Base-by-base conservation (phyloP, 2,329 filamentous ascomycete genomes). In the Neonectria hederae region DNA sequence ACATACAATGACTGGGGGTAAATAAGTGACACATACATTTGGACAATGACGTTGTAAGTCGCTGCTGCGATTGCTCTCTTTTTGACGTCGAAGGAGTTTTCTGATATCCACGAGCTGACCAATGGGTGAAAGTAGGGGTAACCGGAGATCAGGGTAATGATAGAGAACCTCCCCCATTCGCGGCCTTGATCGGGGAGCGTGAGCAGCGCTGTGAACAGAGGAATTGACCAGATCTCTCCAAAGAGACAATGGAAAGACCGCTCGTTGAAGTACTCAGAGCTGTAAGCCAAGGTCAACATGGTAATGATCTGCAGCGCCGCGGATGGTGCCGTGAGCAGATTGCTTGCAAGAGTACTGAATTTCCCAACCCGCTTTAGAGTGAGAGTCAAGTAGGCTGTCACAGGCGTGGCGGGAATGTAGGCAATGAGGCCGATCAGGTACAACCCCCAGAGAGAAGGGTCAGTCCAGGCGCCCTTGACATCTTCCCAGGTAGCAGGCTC, bases 261-360 rank as follows among this genome's bases (percentile, higher is more conserved):
- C 70, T 87, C 82, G 64, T 87, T 83, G 66, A 87, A 85, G 61
- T 83, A 80, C 60, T 88, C 85, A 6, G 84, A 86, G 49, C 84
- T 79, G 76, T 81, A 86, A 0, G 87, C 85, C 63, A 86, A 81
- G 2, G 79, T 73, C 17, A 89, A 73, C 76, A 89, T 83, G 48
- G 86, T 86, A 52, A 87, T 59, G 64, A 89, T 87, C 72, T 87
- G 87, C 1, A 89, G 75, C 0, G 80, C 81, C 17, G 84, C 85
- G 0, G 86, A 83, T 0, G 87, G 87, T 14, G 90, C 89, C 1
- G 87, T 87, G 22, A 91, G 82, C 65, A 92, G 79, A 68, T 90
- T 91, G 28, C 84, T 85, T 32, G 87, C 77, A 72, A 91, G 86
- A 2, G 86, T 87, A 53, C 77, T 77, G 77, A 89, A 89, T 14